Evolutionary conservation across 257 asterid genomes (phyloP).

Genomic region (Misopates orontium): DNA sequence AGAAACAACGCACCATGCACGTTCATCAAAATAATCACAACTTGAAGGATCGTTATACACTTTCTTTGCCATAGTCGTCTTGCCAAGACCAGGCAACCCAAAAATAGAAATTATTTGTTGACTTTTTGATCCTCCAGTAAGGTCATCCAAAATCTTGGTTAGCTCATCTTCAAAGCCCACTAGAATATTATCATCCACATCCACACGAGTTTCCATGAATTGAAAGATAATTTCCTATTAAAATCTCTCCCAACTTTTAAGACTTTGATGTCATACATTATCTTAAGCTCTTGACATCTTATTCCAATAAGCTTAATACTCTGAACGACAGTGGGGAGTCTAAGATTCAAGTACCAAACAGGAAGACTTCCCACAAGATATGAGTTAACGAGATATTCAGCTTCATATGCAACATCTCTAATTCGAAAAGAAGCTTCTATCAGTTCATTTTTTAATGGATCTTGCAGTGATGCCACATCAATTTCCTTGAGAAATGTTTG

Average conservation of each 20-base stretch:
- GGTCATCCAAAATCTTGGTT: neutral
- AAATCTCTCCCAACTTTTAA: too few relatives aligned
- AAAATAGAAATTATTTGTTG: neutral
- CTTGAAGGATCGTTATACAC: neutral
- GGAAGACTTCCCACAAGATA: slow-evolving; percentile 14
- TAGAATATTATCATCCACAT: neutral
- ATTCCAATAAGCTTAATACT: slow-evolving; percentile 13
- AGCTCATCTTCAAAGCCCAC: slow-evolving; percentile 7
- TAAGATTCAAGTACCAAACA: slow-evolving; percentile 9
- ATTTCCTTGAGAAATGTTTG: neutral
- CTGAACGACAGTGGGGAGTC: slow-evolving; percentile 14
- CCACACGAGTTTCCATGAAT: too few relatives aligned
- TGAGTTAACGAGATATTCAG: slow-evolving; percentile 24
- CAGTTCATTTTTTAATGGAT: too few relatives aligned
- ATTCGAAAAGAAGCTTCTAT: slow-evolving; percentile 12
- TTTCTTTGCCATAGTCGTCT: slow-evolving; percentile 21
- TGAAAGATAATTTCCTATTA: too few relatives aligned
- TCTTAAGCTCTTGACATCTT: neutral
- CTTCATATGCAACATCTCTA: slow-evolving; percentile 30
- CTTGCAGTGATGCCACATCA: too few relatives aligned
- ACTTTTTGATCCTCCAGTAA: neutral
- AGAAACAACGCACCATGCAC: slow-evolving; percentile 20
- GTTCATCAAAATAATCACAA: neutral
- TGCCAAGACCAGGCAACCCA: slow-evolving; percentile 24
- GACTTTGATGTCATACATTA: neutral